Conservation (phyloP, 768 basidiomycete genomes). For the Hericium alpestre region DNA sequence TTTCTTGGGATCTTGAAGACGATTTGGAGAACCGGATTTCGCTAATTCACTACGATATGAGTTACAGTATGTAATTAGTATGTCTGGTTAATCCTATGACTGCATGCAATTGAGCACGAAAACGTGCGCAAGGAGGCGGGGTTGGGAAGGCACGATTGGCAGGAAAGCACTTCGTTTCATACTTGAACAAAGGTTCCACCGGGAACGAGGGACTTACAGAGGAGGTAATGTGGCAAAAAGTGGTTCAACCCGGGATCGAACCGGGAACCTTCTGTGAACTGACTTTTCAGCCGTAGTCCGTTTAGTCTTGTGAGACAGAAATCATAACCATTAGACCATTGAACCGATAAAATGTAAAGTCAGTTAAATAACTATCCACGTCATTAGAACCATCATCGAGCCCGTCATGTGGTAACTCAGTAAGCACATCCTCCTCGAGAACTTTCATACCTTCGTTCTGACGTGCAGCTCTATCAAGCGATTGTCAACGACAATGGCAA, state of each 20-base stretch:
- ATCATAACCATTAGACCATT: conserved; percentile 40
- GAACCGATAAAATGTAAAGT: conserved; percentile 17
- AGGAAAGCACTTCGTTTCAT: background rate
- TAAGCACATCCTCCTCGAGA: background rate
- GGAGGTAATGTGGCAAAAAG: background rate
- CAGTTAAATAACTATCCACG: no score
- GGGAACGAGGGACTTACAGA: no score
- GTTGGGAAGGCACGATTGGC: no score
- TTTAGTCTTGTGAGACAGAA: conserved; percentile 30
- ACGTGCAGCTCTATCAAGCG: no score
- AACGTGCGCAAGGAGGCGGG: background rate
- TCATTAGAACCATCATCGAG: background rate
- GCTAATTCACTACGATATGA: no score
- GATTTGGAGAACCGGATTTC: no score
- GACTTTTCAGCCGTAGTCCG: background rate
- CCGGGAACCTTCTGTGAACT: conserved; percentile 36
- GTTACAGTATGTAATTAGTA: no score
- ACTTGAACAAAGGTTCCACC: no score
- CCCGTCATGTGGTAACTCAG: background rate
- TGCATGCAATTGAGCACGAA: background rate
- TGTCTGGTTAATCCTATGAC: no score
- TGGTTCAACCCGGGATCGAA: conserved; percentile 37
- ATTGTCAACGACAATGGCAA: no score
- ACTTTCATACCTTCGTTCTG: no score
- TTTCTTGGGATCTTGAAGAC: background rate